A percentile compares a stretch with the other conserved stretches of the same genome.
phyloP scores from a whole-genome alignment of 306 rosid genomes.

The Acacia melanoxylon region DNA sequence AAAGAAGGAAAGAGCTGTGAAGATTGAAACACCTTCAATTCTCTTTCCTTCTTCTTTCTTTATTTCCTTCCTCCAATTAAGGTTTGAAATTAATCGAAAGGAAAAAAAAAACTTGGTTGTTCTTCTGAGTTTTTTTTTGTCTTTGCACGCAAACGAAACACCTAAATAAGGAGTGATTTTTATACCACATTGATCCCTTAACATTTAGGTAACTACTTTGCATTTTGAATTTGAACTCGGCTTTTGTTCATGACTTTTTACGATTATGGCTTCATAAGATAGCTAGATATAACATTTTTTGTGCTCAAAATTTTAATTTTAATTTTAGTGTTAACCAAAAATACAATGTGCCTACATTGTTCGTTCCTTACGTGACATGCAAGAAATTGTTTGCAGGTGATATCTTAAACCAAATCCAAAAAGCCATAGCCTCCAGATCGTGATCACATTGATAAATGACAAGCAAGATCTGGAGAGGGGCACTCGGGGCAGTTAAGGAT shows the following conservation, averaged over 20 bases:
- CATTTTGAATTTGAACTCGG: not conserved
- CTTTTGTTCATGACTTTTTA: too few relatives aligned
- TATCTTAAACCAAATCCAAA: not conserved
- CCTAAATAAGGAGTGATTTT: constrained; percentile 1
- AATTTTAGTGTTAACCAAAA: too few relatives aligned
- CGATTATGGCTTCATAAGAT: too few relatives aligned
- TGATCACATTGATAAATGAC: constrained; percentile 36
- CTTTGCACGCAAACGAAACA: constrained; percentile 6
- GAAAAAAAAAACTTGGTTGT: not conserved
- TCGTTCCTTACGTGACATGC: not conserved
- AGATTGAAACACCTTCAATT: constrained; percentile 7
- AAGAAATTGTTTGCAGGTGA: not conserved
- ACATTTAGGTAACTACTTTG: constrained; percentile 13
- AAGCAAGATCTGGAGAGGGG: constrained; percentile 66
- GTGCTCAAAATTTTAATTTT: too few relatives aligned
- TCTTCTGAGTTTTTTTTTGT: not conserved
- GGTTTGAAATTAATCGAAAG: not conserved
- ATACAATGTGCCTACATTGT: not conserved
- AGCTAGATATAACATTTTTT: too few relatives aligned
- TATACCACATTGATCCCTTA: not conserved
- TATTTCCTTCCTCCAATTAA: constrained; percentile 25
- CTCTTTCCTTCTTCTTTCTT: not conserved
- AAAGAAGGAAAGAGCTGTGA: constrained; percentile 8
- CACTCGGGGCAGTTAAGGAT: constrained; percentile 87
- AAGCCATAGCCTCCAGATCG: not conserved